phyloP scores from a whole-genome alignment of 2,329 filamentous ascomycete species.

The Mollisiaceae sp. region DNA sequence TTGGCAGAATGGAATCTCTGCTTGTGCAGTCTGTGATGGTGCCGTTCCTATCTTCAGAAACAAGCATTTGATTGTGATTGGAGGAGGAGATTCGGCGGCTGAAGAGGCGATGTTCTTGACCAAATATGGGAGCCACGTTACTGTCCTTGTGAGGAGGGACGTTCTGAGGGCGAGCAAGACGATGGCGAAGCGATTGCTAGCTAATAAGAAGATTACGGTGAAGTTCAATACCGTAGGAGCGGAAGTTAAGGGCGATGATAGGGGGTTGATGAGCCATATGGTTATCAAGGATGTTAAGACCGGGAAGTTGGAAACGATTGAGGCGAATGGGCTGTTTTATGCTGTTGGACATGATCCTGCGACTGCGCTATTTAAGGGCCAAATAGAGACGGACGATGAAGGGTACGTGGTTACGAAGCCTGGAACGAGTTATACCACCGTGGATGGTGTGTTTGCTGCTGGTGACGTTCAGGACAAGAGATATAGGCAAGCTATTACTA shows the following conservation, averaged over 20 bases:
- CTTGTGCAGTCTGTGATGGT: slow-evolving; percentile 96
- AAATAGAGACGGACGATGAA: slow-evolving; percentile 86
- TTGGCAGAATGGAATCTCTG: slow-evolving; percentile 97
- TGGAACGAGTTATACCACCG: slow-evolving; percentile 84
- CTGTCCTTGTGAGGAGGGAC: slow-evolving; percentile 88
- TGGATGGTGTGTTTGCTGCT: slow-evolving; percentile 93
- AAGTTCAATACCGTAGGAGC: slow-evolving; percentile 81
- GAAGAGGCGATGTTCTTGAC: slow-evolving; percentile 98
- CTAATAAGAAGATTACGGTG: slow-evolving; percentile 89
- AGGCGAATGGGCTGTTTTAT: slow-evolving; percentile 94
- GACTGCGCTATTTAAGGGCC: slow-evolving; percentile 86
- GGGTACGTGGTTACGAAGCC: slow-evolving; percentile 90
- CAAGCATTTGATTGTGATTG: slow-evolving; percentile 94
- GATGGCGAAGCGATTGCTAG: slow-evolving; percentile 85
- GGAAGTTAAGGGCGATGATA: slow-evolving; percentile 84
- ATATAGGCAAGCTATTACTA: slow-evolving; percentile 97
- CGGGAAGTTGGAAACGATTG: slow-evolving; percentile 79
- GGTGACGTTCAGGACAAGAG: slow-evolving; percentile 99
- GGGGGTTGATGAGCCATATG: slow-evolving; percentile 87
- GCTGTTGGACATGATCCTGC: slow-evolving; percentile 97
- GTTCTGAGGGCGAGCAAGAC: slow-evolving; percentile 86
- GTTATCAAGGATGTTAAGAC: slow-evolving; percentile 80
- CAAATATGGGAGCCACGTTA: slow-evolving; percentile 96
- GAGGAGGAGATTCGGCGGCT: slow-evolving; percentile 93
- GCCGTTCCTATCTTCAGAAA: slow-evolving; percentile 97